These are phyloP conservation scores for Bipolaris cookei DNA, from an alignment of 2,329 filamentous ascomycete genomes.

Conservation along the genomic window DNA sequence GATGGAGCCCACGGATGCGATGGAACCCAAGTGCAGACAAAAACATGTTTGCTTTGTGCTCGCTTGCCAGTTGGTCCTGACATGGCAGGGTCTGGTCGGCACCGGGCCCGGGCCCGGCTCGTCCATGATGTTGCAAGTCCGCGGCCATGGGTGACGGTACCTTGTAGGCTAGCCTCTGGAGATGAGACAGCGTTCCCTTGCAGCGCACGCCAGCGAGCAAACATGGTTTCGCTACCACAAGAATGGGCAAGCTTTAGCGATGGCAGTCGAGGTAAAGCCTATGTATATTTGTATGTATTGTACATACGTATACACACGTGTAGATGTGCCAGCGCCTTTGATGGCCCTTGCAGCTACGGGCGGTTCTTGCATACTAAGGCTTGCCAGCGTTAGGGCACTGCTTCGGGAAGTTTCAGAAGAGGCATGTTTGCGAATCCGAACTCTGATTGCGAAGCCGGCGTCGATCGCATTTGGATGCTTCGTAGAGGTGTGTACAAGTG, in stretches of 20 bases:
- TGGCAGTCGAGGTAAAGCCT: neutral
- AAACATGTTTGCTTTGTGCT: slow-evolving; percentile 13
- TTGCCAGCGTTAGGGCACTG: neutral
- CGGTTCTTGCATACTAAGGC: too few species aligned
- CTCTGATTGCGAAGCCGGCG: neutral
- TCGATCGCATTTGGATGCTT: neutral
- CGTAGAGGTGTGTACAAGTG: neutral
- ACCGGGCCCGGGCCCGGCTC: neutral
- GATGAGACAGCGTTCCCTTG: neutral
- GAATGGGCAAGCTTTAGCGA: neutral
- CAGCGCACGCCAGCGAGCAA: neutral
- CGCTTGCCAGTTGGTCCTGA: slow-evolving; percentile 1
- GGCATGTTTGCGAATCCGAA: neutral
- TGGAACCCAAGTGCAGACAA: slow-evolving; percentile 2
- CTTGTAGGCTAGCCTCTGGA: slow-evolving; percentile 1
- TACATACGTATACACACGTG: neutral
- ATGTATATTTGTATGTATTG: too few species aligned
- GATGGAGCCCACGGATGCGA: slow-evolving; percentile 1
- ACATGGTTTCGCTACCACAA: neutral
- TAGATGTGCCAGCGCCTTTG: too few species aligned
- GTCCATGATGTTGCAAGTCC: slow-evolving; percentile 2
- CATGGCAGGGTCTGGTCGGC: slow-evolving; percentile 1
- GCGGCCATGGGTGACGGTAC: slow-evolving; percentile 7
- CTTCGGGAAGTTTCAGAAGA: neutral
- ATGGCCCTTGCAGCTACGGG: too few species aligned